Conservation (phyloP, 441 rosid genomes). For the Manihot esculenta region DNA sequence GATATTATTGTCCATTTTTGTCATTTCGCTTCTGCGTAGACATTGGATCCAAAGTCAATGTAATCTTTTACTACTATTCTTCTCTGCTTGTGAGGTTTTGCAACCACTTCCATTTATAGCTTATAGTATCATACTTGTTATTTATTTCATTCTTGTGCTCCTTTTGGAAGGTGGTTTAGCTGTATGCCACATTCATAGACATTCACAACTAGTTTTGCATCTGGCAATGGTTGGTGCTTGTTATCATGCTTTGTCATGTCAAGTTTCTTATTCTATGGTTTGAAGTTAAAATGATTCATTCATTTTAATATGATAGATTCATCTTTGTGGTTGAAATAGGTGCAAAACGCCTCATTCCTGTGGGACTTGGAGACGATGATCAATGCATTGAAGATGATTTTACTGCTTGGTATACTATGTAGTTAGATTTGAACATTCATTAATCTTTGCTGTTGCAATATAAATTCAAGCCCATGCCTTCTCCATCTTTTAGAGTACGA, state of each 20-base stretch:
- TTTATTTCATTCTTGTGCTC: background rate
- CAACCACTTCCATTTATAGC: background rate
- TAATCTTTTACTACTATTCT: background rate
- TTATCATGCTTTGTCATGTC: background rate
- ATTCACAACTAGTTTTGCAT: background rate
- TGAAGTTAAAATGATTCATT: background rate
- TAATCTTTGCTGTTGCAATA: background rate
- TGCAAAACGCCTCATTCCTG: slow-evolving; percentile 63
- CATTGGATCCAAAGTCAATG: background rate
- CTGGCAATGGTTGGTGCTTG: background rate
- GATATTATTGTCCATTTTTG: background rate
- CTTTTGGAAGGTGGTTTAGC: background rate
- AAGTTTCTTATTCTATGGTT: background rate
- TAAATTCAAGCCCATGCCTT: slow-evolving; percentile 19
- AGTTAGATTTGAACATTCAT: slow-evolving; percentile 16
- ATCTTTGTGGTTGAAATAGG: slow-evolving; percentile 40
- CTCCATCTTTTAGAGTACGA: slow-evolving; percentile 8
- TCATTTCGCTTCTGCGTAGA: background rate
- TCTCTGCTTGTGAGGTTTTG: background rate
- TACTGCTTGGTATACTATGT: slow-evolving; percentile 67
- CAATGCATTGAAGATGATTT: slow-evolving; percentile 98
- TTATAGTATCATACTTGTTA: background rate
- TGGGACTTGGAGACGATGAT: slow-evolving; percentile 96
- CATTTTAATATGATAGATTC: slow-evolving; percentile 3
- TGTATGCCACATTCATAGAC: background rate